Evolutionary conservation across 768 basidiomycete species (phyloP), one percentile per base, ranked within the genome.

Genomic region (Boletus patriciae): DNA sequence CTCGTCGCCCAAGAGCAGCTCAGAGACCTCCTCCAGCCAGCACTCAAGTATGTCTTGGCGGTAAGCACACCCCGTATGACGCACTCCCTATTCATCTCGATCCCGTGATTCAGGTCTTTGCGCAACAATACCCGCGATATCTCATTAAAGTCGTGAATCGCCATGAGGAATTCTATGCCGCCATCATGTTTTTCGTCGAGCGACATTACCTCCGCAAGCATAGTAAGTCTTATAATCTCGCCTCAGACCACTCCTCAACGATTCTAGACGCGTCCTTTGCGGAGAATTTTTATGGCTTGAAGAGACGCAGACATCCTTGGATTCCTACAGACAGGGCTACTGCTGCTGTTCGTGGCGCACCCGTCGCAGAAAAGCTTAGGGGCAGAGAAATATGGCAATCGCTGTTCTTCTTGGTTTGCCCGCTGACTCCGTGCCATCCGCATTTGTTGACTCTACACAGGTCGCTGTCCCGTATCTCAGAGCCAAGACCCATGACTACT

Each of bases 91-190:
- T 49, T 23, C 46, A 36, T 56, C 47, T 50, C 44, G 55, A 45
- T 19, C 44, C 45, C 40, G 37, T 45, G n/a, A 27, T 54, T 2
- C 37, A 97, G 95, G 90, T 96, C 55, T 92, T 98, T 65, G 94
- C 97, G 4, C 94, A 98, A 77, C 80, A 87, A 54, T 90, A 98
- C 70, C 97, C 97, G 7, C 83, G 97, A 52, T 95, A 98, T 72
- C 81, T 98, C 31, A 74, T 99, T 42, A 86, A 87, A 18, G 79
- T 98, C 51, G 92, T 97, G 16, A 98, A 98, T 71, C 78, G 85
- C 33, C 97, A 99, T 77, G 97, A 99, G 71, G 95, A 98, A 70
- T 92, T 97, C 72, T 98, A 97, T 65, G 91, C 94, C 1, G 62
- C 82, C 15, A 78, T 96, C 59, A 92, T 98, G 87, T 75, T 95